phyloP scores from a whole-genome alignment of 2,329 filamentous ascomycete species.

The Phaeomoniella chlamydospora region DNA sequence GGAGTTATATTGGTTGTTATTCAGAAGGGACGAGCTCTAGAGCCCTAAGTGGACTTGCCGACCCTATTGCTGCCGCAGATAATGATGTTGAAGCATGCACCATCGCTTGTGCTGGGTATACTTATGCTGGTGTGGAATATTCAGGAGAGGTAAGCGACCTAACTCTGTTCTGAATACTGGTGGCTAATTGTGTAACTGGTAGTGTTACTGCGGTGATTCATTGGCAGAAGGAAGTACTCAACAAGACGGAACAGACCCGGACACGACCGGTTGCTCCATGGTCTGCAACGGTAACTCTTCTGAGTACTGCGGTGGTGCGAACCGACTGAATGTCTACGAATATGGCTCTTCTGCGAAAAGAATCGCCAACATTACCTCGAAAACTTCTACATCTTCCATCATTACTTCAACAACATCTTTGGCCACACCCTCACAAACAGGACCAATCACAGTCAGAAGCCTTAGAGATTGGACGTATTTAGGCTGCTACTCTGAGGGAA shows the following conservation, averaged over 20 bases:
- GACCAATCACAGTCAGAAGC: neutral
- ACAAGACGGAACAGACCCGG: constrained; percentile 1
- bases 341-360: too few species aligned
- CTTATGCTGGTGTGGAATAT: constrained; percentile 5
- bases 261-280: constrained; percentile 5
- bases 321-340: constrained; percentile 5
- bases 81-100: constrained; percentile 1
- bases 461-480: constrained; percentile 12
- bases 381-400: neutral
- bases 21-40: constrained; percentile 6
- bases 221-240: constrained; percentile 7
- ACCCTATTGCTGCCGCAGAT: neutral
- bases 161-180: too few species aligned
- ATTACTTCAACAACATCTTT: neutral
- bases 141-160: too few species aligned
- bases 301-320: constrained; percentile 7
- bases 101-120: constrained; percentile 1
- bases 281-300: constrained; percentile 4
- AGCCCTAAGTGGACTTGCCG: constrained; percentile 5
- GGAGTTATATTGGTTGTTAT: constrained; percentile 8
- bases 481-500: constrained; percentile 16
- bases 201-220: constrained; percentile 12
- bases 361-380: too few species aligned
- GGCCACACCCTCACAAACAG: neutral
- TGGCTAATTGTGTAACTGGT: too few species aligned